Evolutionary conservation across 192 early-diverging fungal species (phyloP).

Genomic region (Hyaloraphidium curvatum): DNA sequence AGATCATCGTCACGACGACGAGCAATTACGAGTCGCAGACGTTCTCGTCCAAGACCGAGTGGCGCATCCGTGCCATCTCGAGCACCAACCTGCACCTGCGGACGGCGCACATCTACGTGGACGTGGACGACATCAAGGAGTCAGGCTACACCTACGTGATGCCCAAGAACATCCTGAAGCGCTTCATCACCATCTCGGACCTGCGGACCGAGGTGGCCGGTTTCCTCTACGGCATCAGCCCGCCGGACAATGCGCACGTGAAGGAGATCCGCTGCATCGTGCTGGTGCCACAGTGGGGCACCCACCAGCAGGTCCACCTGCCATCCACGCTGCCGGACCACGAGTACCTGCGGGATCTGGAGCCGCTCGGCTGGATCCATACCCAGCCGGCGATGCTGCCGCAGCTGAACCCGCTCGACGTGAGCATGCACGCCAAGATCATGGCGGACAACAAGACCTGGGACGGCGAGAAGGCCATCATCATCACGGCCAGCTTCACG

Average conservation of each 20-base stretch:
- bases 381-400: conserved; percentile 86
- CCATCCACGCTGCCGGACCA: conserved; percentile 76
- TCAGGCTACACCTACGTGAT: conserved; percentile 85
- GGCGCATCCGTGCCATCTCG: conserved; percentile 94
- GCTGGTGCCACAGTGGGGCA: conserved; percentile 96
- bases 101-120: conserved; percentile 91
- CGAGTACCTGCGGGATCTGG: conserved; percentile 75
- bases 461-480: conserved; percentile 88
- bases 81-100: conserved; percentile 86
- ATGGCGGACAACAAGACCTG: conserved; percentile 69
- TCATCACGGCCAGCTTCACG: conserved; percentile 91
- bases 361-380: conserved; percentile 96
- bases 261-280: conserved; percentile 89
- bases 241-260: conserved; percentile 72
- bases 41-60: conserved; percentile 97
- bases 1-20: conserved; percentile 95
- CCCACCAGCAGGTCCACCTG: conserved; percentile 81
- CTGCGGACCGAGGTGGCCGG: conserved; percentile 89
- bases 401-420: conserved; percentile 76
- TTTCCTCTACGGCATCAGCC: conserved; percentile 83
- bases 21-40: conserved; percentile 92
- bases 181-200: conserved; percentile 90
- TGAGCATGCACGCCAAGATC: conserved; percentile 74
- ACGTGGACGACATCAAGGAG: conserved; percentile 89
- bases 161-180: conserved; percentile 93